Evolutionary conservation across 1,139 yeast species (phyloP), one percentile per base, ranked within the genome.

Genomic region (Diutina siamensis): DNA sequence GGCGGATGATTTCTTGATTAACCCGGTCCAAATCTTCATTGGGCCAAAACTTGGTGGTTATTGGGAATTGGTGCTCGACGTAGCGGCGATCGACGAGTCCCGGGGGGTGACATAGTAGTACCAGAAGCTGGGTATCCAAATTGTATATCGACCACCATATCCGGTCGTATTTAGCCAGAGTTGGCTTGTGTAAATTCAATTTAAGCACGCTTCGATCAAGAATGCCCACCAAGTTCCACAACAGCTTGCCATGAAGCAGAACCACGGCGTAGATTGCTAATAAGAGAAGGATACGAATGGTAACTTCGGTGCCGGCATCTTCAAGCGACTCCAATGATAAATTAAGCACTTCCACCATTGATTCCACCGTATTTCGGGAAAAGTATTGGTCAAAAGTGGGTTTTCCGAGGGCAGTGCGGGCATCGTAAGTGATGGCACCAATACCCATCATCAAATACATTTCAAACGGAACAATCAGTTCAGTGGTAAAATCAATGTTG

Each of bases 141-240:
- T 66, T 68, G 51, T 61, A 64, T 2, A 66, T 52, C 2, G 72
- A 56, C 73, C 74, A 69, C 48, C 68, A 66, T 4, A 67, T 52
- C 27, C 68, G 53, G 44, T 58, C 53, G 25, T 56, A 63, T 28
- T 62, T 7, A 44, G 45, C 13, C 40, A 36, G 22, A 35, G 19
- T 13, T 21, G 17, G 20, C 46, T 48, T 17, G 47, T 31, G 45
- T 48, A 52, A 45, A 48, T 53, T 22, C 49, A 44, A 42, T 45
- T 18, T 45, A 18, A 52, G 44, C n/a, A 63, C 54, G 40, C 64
- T 51, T 20, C 72, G 55, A 49, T 58, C 55, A 45, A 69, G 53
- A 8, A 66, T 55, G 1, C 73, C 72, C 41, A 67, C 51, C 40
- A 68, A 54, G 35, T 61, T 57, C 72, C 74, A 68, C 28, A 63